These are phyloP conservation scores for Symmetrospora coprosmae DNA, from an alignment of 768 basidiomycete species.

Conservation along the genomic window DNA sequence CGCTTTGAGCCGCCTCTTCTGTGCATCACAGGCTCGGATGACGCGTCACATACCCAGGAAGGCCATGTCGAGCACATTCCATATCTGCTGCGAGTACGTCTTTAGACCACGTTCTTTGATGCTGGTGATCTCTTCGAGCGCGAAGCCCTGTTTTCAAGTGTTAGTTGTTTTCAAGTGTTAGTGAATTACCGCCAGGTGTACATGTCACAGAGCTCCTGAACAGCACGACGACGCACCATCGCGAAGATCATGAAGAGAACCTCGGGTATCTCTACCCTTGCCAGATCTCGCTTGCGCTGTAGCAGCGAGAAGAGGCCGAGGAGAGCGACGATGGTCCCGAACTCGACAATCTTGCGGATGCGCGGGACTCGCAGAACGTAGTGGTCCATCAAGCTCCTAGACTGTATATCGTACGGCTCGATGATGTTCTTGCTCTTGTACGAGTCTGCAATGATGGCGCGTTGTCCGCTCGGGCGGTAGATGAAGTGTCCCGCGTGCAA, in stretches of 20 bases:
- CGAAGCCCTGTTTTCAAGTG: no score
- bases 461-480: constrained; percentile 36
- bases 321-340: constrained; percentile 23
- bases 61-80: constrained; percentile 13
- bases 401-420: constrained; percentile 49
- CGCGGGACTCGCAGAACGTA: constrained; percentile 26
- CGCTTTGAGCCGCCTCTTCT: no score
- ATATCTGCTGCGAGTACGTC: constrained; percentile 10
- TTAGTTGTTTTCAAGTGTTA: no score
- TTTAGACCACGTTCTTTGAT: constrained; percentile 25
- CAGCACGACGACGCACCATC: no score
- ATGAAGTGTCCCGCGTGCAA: constrained; percentile 53
- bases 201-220: no score
- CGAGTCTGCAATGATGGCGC: constrained; percentile 73
- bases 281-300: constrained; percentile 11
- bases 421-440: constrained; percentile 61
- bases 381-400: constrained; percentile 31
- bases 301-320: constrained; percentile 26
- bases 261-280: constrained; percentile 20
- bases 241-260: constrained; percentile 27
- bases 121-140: constrained; percentile 27
- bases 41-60: not conserved
- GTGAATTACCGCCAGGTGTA: no score
- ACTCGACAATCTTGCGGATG: constrained; percentile 27
- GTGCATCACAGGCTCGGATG: not conserved